Base-by-base conservation (phyloP, 805 yeast genomes). In the Kluyveromyces aestuarii region DNA sequence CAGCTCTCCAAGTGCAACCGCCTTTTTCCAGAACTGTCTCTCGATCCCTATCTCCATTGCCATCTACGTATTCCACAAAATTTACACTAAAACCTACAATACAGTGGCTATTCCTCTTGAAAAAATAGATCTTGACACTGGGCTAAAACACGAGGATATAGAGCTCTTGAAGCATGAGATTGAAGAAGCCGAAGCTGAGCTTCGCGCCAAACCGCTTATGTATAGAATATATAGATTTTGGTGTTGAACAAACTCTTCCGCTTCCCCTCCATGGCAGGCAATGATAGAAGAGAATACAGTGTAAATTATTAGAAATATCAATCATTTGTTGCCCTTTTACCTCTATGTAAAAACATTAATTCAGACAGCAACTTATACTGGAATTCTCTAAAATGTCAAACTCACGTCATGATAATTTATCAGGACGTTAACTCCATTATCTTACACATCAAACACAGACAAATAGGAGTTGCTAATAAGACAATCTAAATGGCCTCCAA, bases 11-110 rank as follows among this genome's bases (percentile, higher is more conserved):
- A 72, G 68, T 60, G 84, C 86, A 11, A 58, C 65, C 37, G 66
- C 57, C 41, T 87, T 86, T 73, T 87, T 86, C 72, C 69, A 75
- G 61, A 70, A 77, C 27, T 85, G 81, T 65, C 69, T 86, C 55
- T 79, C 87, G 9, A 72, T 74, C 50, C 87, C 87, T n/a, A 75
- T 85, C 43, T 72, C 82, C 40, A 48, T 85, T 35, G 75, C 65
- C 2, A 75, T 79, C 65, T 81, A 75, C 65, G 17, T 75, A 14
- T 76, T 71, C 50, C 84, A 81, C 72, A 81, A 81, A 66, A 44
- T 79, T 37, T 77, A 77, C 72, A 72, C 60, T 52, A 65, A 61
- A 47, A 66, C 68, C 52, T 40, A 30, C 30, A 67, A 69, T 67
- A 64, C 50, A 25, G 55, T 73, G 25, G 65, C 63, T 58, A 66